Evolutionary conservation across 164 flowering plant genomes (phyloP).

Genomic region (Stephania cephalantha): DNA sequence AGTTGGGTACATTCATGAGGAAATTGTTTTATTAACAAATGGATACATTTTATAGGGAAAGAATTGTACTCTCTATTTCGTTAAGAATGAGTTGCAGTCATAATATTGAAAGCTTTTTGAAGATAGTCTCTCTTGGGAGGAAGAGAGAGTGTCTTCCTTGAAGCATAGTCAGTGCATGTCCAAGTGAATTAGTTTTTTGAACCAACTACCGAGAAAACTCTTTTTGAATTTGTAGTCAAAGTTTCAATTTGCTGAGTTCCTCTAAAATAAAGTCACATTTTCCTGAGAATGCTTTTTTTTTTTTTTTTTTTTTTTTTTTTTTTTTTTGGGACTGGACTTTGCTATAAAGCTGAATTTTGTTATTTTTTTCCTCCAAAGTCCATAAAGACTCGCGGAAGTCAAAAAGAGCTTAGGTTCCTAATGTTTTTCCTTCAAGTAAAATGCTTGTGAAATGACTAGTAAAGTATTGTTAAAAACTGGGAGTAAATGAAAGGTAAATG

Average conservation of each 20-base stretch:
- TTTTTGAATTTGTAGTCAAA: too few species aligned
- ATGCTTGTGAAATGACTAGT: neutral
- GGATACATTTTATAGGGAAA: neutral
- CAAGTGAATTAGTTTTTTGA: neutral
- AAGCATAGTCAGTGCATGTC: neutral
- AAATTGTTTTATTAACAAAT: neutral
- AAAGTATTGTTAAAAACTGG: too few species aligned
- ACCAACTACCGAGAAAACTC: too few species aligned
- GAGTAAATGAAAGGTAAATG: too few species aligned
- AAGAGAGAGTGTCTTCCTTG: neutral
- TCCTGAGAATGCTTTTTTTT: neutral
- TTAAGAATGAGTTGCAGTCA: neutral
- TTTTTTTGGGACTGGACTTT: neutral
- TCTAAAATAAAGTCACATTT: too few species aligned
- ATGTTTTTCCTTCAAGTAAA: neutral
- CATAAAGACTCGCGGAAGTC: neutral
- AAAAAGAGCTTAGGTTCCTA: neutral
- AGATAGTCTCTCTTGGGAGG: neutral
- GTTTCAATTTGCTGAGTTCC: too few species aligned
- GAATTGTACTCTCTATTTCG: neutral
- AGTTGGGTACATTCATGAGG: neutral
- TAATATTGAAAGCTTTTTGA: neutral
- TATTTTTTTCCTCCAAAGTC: too few species aligned
- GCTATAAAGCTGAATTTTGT: neutral
- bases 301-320: neutral